Evolutionary conservation across 2,329 filamentous ascomycete genomes (phyloP).

Genomic region (Xylogone sp.): DNA sequence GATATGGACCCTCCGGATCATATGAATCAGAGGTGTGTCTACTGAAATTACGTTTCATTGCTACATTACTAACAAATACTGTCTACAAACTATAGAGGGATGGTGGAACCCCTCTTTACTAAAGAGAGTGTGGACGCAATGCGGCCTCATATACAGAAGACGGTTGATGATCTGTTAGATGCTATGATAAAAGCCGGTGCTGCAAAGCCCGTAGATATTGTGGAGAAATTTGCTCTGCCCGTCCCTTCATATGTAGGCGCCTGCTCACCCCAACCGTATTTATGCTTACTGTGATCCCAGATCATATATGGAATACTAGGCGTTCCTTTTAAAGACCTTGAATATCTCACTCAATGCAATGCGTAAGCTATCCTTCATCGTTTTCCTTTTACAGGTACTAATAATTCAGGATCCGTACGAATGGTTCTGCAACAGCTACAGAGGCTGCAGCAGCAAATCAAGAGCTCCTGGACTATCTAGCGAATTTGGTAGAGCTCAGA

Average conservation of each 20-base stretch:
- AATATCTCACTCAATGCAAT: slow-evolving; percentile 42
- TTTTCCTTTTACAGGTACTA: neutral
- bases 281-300: too few relatives aligned
- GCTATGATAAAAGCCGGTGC: slow-evolving; percentile 34
- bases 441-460: slow-evolving; percentile 42
- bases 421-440: slow-evolving; percentile 41
- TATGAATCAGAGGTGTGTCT: slow-evolving; percentile 36
- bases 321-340: slow-evolving; percentile 42
- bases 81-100: slow-evolving; percentile 30
- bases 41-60: neutral
- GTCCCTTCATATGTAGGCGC: slow-evolving; percentile 44
- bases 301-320: slow-evolving; percentile 48
- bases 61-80: neutral
- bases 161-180: slow-evolving; percentile 39
- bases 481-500: slow-evolving; percentile 37
- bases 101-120: slow-evolving; percentile 42
- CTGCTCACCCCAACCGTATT: too few relatives aligned
- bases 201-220: slow-evolving; percentile 38
- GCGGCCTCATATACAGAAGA: slow-evolving; percentile 43
- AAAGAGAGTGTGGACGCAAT: slow-evolving; percentile 34
- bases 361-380: slow-evolving; percentile 19
- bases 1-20: slow-evolving; percentile 47
- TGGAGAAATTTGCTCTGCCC: slow-evolving; percentile 43
- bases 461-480: slow-evolving; percentile 44
- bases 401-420: slow-evolving; percentile 33